Evolutionary conservation across 805 yeast genomes (phyloP).

Genomic region (Teunomyces pallodes): DNA sequence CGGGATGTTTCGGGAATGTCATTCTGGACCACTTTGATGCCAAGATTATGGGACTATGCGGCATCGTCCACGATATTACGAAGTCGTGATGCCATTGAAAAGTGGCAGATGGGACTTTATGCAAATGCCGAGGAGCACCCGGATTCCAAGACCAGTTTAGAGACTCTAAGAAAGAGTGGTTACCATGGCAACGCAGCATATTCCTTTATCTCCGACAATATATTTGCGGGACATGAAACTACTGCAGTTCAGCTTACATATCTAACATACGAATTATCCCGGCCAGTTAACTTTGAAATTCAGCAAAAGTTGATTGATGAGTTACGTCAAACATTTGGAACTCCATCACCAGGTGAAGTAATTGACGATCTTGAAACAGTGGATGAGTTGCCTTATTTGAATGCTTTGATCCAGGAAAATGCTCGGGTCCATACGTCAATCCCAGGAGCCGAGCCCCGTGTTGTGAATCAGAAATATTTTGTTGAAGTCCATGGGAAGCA

Average conservation of each 20-base stretch:
- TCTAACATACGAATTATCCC: slow-evolving; percentile 56
- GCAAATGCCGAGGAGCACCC: slow-evolving; percentile 31
- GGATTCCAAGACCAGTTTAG: slow-evolving; percentile 30
- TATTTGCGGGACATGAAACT: slow-evolving; percentile 78
- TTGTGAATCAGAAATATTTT: slow-evolving; percentile 31
- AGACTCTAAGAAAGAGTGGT: slow-evolving; percentile 32
- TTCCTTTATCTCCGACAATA: slow-evolving; percentile 52
- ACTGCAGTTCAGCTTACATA: slow-evolving; percentile 62
- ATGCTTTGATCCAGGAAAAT: slow-evolving; percentile 62
- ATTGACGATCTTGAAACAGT: slow-evolving; percentile 37
- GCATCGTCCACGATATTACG: slow-evolving; percentile 39
- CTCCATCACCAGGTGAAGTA: slow-evolving; percentile 17
- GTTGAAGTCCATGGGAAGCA: slow-evolving; percentile 19
- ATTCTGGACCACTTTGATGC: slow-evolving; percentile 65
- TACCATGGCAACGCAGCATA: slow-evolving; percentile 33
- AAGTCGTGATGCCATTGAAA: slow-evolving; percentile 39
- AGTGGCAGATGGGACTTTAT: slow-evolving; percentile 45
- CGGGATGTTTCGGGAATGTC: slow-evolving; percentile 55
- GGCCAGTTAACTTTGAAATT: slow-evolving; percentile 42
- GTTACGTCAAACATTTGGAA: slow-evolving; percentile 34
- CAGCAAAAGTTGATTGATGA: slow-evolving; percentile 52
- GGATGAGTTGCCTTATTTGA: slow-evolving; percentile 55
- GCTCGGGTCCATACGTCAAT: slow-evolving; percentile 65
- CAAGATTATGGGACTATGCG: slow-evolving; percentile 49
- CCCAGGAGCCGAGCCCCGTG: slow-evolving; percentile 71